Conservation (phyloP, 1,284 basidiomycete genomes). For the Rhodotorula sp. region DNA sequence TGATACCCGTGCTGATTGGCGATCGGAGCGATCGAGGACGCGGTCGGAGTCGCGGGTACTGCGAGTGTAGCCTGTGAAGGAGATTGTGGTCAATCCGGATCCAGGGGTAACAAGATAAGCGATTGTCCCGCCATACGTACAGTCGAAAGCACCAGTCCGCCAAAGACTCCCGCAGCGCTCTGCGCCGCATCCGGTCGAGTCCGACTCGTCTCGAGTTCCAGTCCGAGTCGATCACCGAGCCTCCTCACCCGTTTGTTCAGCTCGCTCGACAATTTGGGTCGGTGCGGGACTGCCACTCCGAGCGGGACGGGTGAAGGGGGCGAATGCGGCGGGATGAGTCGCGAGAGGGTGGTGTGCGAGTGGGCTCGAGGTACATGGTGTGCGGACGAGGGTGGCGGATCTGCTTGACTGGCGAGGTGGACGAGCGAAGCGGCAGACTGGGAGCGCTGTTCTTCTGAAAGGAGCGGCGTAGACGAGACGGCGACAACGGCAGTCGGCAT, state of each 20-base stretch:
- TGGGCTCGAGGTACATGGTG: constrained; percentile 1
- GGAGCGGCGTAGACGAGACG: not conserved
- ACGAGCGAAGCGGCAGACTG: constrained; percentile 14
- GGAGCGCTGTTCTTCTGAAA: constrained; percentile 5
- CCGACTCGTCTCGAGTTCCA: constrained; percentile 38
- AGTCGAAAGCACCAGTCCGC: constrained; percentile 68
- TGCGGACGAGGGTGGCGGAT: not conserved
- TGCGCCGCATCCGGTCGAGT: constrained; percentile 58
- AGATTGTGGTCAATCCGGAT: too few relatives aligned
- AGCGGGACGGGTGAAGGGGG: constrained; percentile 7
- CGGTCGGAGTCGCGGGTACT: constrained; percentile 56
- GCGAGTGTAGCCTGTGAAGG: constrained; percentile 47
- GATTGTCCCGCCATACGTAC: constrained; percentile 7
- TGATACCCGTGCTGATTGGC: constrained; percentile 66
- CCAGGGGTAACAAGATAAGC: not conserved
- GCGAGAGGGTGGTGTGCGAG: constrained; percentile 4
- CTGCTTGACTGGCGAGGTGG: not conserved
- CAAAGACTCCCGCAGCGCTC: constrained; percentile 66
- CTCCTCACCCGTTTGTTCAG: constrained; percentile 18
- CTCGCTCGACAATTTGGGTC: constrained; percentile 19
- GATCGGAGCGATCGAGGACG: constrained; percentile 62
- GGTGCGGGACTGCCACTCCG: constrained; percentile 15
- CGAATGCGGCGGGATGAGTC: not conserved
- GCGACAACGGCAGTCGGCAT: not conserved
- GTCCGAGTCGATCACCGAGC: constrained; percentile 26